Evolutionary conservation across 129 eudicot genomes (phyloP).

Genomic region (Pulicaria dysenterica): DNA sequence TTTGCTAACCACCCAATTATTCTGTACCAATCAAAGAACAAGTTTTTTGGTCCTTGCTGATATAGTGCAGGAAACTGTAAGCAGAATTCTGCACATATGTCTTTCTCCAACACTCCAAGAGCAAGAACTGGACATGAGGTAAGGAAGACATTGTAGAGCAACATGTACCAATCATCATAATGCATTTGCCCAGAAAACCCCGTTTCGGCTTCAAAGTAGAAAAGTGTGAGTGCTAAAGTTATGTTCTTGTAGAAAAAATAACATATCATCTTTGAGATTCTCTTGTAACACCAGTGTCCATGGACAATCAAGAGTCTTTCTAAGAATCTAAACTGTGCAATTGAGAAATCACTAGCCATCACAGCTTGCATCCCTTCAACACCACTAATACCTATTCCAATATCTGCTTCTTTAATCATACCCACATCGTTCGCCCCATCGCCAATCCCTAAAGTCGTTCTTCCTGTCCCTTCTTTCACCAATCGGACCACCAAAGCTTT

Average conservation of each 20-base stretch:
- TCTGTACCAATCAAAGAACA: slow-evolving; percentile 64
- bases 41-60: slow-evolving; percentile 67
- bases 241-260: slow-evolving; percentile 76
- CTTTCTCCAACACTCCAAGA: slow-evolving; percentile 77
- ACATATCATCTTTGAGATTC: slow-evolving; percentile 68
- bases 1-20: slow-evolving; percentile 76
- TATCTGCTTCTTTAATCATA: slow-evolving; percentile 86
- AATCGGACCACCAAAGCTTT: slow-evolving; percentile 68
- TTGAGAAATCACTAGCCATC: slow-evolving; percentile 73
- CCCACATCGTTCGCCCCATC: slow-evolving; percentile 89
- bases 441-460: slow-evolving; percentile 68
- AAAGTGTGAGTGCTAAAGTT: slow-evolving; percentile 69
- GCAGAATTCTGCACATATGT: slow-evolving; percentile 64
- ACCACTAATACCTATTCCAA: slow-evolving; percentile 79
- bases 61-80: slow-evolving; percentile 73
- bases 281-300: slow-evolving; percentile 83
- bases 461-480: slow-evolving; percentile 59
- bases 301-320: slow-evolving; percentile 71
- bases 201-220: slow-evolving; percentile 61
- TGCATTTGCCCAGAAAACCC: slow-evolving; percentile 65
- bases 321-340: slow-evolving; percentile 66
- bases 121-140: slow-evolving; percentile 75
- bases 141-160: slow-evolving; percentile 57
- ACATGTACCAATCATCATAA: slow-evolving; percentile 78
- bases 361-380: slow-evolving; percentile 94